phyloP scores from a whole-genome alignment of 805 yeast species.

The Ogataea methanolica region DNA sequence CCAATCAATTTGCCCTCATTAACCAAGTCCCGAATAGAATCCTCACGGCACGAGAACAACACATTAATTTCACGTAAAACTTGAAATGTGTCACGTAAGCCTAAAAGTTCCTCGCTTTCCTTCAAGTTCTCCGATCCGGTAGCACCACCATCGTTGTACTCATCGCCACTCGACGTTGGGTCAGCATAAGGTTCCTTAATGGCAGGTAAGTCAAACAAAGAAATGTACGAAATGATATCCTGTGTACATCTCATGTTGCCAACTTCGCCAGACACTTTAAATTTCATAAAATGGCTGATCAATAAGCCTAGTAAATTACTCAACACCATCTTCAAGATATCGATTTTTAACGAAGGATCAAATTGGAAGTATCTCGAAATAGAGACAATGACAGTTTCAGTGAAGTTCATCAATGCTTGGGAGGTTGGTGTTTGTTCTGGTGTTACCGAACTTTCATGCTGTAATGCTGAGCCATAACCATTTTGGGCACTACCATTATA shows the following conservation, averaged over 20 bases:
- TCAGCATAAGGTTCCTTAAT: too few relatives aligned
- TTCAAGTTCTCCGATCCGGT: too few relatives aligned
- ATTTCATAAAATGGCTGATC: slow-evolving; percentile 69
- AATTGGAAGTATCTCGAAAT: slow-evolving; percentile 32
- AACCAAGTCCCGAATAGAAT: slow-evolving; percentile 68
- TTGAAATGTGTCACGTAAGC: neutral
- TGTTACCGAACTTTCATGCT: too few relatives aligned
- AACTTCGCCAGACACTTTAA: slow-evolving; percentile 59
- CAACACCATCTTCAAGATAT: slow-evolving; percentile 18
- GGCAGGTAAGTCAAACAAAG: slow-evolving; percentile 17
- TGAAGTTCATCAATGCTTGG: slow-evolving; percentile 51
- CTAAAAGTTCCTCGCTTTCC: too few relatives aligned
- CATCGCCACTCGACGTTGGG: too few relatives aligned
- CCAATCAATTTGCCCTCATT: slow-evolving; percentile 74
- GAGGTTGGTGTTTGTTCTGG: slow-evolving; percentile 68
- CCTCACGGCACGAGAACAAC: slow-evolving; percentile 79
- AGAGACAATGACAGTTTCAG: slow-evolving; percentile 31
- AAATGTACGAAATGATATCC: slow-evolving; percentile 74
- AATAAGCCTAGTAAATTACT: slow-evolving; percentile 43
- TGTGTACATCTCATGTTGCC: slow-evolving; percentile 83
- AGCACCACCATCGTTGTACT: too few relatives aligned
- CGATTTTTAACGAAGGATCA: slow-evolving; percentile 19
- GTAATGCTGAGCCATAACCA: too few relatives aligned
- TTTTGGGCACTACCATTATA: too few relatives aligned
- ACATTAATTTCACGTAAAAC: slow-evolving; percentile 77